Conservation (phyloP, 176 grass and related monocot species). For the Cenchrus fungigraminus region DNA sequence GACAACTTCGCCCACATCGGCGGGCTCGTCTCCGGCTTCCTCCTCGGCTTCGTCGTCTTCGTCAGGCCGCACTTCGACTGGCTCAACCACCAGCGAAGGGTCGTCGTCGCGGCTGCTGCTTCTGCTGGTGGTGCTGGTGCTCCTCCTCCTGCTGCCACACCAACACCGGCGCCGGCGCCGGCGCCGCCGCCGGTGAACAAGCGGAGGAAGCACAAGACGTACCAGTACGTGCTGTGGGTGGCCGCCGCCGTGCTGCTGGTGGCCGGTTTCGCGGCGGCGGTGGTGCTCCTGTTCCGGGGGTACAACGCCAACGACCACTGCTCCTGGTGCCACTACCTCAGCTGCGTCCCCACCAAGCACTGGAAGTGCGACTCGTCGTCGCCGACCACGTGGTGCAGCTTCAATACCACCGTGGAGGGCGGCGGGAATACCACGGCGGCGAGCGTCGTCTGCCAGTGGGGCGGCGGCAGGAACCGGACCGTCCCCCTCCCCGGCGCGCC, state of each 20-base stretch:
- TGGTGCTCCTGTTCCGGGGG: constrained; percentile 69
- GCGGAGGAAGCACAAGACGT: constrained; percentile 69
- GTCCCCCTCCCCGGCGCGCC: no score
- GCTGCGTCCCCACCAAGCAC: constrained; percentile 65
- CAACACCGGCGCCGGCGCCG: no score
- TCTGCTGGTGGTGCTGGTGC: background rate
- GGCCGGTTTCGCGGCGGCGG: constrained; percentile 64
- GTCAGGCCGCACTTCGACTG: constrained; percentile 79
- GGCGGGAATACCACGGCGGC: constrained; percentile 47
- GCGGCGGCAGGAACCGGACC: no score
- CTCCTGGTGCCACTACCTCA: constrained; percentile 85
- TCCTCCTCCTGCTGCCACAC: no score
- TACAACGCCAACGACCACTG: constrained; percentile 81
- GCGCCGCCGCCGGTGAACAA: background rate
- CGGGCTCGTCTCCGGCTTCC: constrained; percentile 84
- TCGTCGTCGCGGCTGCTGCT: background rate
- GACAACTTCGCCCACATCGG: constrained; percentile 98
- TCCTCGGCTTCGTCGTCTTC: constrained; percentile 85
- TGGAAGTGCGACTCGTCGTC: constrained; percentile 64
- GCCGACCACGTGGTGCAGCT: constrained; percentile 56
- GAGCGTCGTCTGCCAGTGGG: constrained; percentile 46
- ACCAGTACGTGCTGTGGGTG: constrained; percentile 82
- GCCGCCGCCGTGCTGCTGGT: constrained; percentile 52
- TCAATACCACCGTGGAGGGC: background rate
- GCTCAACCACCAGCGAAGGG: constrained; percentile 48